These are phyloP conservation scores for Aspergillus ustus DNA, from an alignment of 2,329 filamentous ascomycete genomes.

Conservation along the genomic window DNA sequence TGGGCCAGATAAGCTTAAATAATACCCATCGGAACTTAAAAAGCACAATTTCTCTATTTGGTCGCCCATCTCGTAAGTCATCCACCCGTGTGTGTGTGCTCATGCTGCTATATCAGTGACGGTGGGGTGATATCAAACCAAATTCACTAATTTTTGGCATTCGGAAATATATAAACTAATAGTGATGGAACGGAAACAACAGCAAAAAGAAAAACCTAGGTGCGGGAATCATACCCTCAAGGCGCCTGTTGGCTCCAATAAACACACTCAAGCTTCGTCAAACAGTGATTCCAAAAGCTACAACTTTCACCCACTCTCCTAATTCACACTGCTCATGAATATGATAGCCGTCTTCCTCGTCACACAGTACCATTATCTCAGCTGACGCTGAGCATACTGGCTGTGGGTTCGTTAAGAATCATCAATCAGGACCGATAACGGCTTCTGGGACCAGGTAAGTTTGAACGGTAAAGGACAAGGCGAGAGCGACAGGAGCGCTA, in stretches of 20 bases:
- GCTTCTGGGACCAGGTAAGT: background rate
- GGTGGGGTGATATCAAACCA: background rate
- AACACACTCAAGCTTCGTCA: constrained; percentile 1
- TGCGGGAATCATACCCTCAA: constrained; percentile 2
- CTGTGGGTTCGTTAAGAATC: constrained; percentile 17
- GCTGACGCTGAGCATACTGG: constrained; percentile 3
- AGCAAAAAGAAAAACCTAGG: constrained; percentile 8
- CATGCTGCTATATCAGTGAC: background rate
- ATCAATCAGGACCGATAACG: constrained; percentile 9
- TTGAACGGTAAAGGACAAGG: constrained; percentile 2
- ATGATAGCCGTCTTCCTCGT: constrained; percentile 12
- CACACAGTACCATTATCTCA: constrained; percentile 8
- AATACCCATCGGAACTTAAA: background rate
- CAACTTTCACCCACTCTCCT: background rate
- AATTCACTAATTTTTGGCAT: constrained; percentile 9
- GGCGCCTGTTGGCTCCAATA: constrained; percentile 7
- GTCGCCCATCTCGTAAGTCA: background rate
- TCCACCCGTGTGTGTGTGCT: background rate
- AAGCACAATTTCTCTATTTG: background rate
- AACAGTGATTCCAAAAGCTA: constrained; percentile 10
- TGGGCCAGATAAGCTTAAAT: background rate
- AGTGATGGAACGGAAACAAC: constrained; percentile 8
- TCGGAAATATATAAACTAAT: constrained; percentile 10
- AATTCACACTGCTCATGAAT: constrained; percentile 5
- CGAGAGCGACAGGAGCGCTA: background rate